A percentile compares a stretch with the other conserved stretches of the same genome.
phyloP scores from a whole-genome alignment of 2,329 filamentous ascomycete genomes.

The Sarocladium kiliense region DNA sequence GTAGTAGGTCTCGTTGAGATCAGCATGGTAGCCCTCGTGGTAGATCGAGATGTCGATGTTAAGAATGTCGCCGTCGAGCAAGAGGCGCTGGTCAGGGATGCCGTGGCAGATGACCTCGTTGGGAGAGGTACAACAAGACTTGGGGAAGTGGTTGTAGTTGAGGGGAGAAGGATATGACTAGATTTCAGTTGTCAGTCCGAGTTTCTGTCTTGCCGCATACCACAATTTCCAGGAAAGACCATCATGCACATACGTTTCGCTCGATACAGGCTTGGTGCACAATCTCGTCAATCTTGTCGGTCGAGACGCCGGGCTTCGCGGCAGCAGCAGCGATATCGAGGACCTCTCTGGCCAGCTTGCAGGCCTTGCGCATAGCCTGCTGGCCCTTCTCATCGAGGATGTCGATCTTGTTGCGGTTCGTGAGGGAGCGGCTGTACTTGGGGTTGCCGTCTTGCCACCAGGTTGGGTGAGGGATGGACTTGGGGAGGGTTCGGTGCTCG shows the following conservation, averaged over 20 bases:
- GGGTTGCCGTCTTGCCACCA: slow-evolving; percentile 82
- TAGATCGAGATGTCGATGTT: slow-evolving; percentile 96
- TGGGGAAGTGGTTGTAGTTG: slow-evolving; percentile 95
- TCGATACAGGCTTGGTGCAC: slow-evolving; percentile 94
- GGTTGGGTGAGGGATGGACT: slow-evolving; percentile 76
- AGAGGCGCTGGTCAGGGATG: slow-evolving; percentile 83
- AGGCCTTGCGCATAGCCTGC: slow-evolving; percentile 90
- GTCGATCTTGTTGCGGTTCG: slow-evolving; percentile 74
- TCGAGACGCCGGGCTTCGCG: slow-evolving; percentile 85
- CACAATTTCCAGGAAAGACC: not conserved
- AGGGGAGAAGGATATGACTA: slow-evolving; percentile 92
- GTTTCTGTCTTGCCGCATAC: slow-evolving; percentile 12
- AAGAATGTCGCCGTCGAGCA: slow-evolving; percentile 90
- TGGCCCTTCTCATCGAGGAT: slow-evolving; percentile 75
- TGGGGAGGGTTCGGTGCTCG: slow-evolving; percentile 65
- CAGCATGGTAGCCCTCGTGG: slow-evolving; percentile 90
- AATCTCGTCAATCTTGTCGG: slow-evolving; percentile 89
- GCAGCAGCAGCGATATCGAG: slow-evolving; percentile 85
- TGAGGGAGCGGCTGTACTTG: slow-evolving; percentile 52
- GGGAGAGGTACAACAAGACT: slow-evolving; percentile 92
- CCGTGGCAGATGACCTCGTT: slow-evolving; percentile 99
- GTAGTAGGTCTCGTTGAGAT: slow-evolving; percentile 98
- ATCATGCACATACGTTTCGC: slow-evolving; percentile 64
- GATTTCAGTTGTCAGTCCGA: not conserved
- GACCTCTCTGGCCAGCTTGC: slow-evolving; percentile 80